phyloP scores from a whole-genome alignment of 495 filamentous ascomycete species.

The Massariosphaeria phaeospora region DNA sequence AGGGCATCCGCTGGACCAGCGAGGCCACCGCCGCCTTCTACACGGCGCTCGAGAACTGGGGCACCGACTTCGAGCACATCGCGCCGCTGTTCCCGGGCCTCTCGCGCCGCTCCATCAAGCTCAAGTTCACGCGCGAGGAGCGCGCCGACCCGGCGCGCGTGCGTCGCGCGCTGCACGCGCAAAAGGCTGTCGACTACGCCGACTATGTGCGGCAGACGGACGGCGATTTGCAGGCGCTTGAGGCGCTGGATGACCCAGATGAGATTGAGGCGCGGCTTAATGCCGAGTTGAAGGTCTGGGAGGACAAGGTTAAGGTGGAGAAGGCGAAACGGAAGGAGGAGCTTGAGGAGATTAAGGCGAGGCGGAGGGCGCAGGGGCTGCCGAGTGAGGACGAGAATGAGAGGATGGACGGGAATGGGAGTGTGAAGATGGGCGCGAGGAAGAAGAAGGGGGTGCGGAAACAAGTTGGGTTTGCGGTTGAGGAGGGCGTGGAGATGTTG shows the following conservation, averaged over 20 bases:
- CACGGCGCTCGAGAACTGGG: slow-evolving; percentile 75
- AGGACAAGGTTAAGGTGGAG: slow-evolving; percentile 32
- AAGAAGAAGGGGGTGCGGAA: slow-evolving; percentile 27
- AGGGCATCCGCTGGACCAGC: slow-evolving; percentile 66
- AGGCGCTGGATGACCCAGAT: too few relatives aligned
- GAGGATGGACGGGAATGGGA: slow-evolving; percentile 35
- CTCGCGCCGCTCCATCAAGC: slow-evolving; percentile 73
- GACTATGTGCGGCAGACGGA: slow-evolving; percentile 4
- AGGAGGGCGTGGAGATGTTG: slow-evolving; percentile 10
- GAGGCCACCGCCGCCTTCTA: slow-evolving; percentile 81
- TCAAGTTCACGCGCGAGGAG: slow-evolving; percentile 92
- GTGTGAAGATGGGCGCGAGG: slow-evolving; percentile 31
- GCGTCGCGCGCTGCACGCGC: slow-evolving; percentile 54
- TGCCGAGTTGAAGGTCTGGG: slow-evolving; percentile 24
- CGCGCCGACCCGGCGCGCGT: slow-evolving; percentile 64
- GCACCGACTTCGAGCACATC: slow-evolving; percentile 90
- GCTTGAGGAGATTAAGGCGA: slow-evolving; percentile 35
- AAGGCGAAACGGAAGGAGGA: slow-evolving; percentile 29
- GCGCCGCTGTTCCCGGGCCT: slow-evolving; percentile 72
- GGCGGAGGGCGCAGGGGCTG: slow-evolving; percentile 61
- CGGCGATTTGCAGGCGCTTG: slow-evolving; percentile 38
- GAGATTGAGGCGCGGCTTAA: too few relatives aligned
- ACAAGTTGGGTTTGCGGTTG: slow-evolving; percentile 7
- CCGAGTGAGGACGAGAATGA: slow-evolving; percentile 49
- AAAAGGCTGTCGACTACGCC: slow-evolving; percentile 27